Percentiles rank a stretch among this genome's conserved stretches.
Conservation (phyloP, 1,284 basidiomycete genomes). For the Cutaneotrichosporon sp. region DNA sequence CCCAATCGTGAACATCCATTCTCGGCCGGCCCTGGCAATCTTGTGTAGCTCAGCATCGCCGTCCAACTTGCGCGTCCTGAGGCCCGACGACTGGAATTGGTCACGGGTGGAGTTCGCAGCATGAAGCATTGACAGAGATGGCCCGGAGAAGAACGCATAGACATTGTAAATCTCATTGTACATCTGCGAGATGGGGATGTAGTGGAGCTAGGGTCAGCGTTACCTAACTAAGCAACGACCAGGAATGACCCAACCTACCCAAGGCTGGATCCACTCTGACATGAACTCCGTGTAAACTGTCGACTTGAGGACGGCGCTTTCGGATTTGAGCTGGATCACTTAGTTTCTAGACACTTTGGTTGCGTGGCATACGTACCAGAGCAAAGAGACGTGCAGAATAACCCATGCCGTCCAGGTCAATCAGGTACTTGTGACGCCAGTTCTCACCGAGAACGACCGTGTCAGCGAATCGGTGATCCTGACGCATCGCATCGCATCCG, state of each 20-base stretch:
- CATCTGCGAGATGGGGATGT: constrained; percentile 76
- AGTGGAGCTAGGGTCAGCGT: constrained; percentile 64
- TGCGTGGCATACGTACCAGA: constrained; percentile 61
- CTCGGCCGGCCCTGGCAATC: constrained; percentile 79
- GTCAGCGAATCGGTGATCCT: constrained; percentile 67
- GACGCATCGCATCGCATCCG: constrained; percentile 65
- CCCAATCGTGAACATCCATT: constrained; percentile 80
- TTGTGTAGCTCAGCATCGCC: constrained; percentile 69
- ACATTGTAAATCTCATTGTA: constrained; percentile 91
- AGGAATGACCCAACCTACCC: no score
- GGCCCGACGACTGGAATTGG: constrained; percentile 38
- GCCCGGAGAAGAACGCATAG: constrained; percentile 81
- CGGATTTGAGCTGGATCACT: constrained; percentile 47
- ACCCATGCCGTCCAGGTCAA: constrained; percentile 92
- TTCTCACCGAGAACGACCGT: constrained; percentile 74
- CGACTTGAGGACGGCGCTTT: constrained; percentile 82
- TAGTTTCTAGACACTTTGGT: constrained; percentile 20
- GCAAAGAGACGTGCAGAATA: constrained; percentile 85
- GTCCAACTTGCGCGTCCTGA: constrained; percentile 53
- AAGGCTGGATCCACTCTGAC: constrained; percentile 56
- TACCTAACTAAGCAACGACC: no score
- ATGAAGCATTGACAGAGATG: constrained; percentile 58
- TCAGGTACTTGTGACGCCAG: constrained; percentile 87
- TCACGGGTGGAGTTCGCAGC: constrained; percentile 51
- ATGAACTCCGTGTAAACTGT: constrained; percentile 87